Percentiles rank a stretch among this genome's conserved stretches.
Conservation (phyloP, 208 protist species). For the Blastocrithidia nonstop region DNA sequence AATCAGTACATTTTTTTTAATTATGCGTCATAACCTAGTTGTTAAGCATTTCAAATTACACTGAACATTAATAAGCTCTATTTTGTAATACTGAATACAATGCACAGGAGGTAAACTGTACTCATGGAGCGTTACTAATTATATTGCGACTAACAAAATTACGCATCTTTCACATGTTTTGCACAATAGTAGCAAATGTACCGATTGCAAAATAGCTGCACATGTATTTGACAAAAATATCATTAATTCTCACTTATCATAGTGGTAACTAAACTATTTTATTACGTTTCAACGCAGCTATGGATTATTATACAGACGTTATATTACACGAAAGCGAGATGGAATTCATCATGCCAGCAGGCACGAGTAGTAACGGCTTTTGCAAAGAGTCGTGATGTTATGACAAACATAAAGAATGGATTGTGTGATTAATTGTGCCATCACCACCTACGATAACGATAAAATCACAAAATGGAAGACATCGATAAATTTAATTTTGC, state of each 20-base stretch:
- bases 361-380: constrained; percentile 44
- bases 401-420: constrained; percentile 4
- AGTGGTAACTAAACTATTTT: constrained; percentile 32
- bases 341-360: constrained; percentile 62
- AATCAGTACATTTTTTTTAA: too few relatives aligned
- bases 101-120: too few relatives aligned
- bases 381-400: neutral
- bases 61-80: too few relatives aligned
- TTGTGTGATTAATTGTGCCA: constrained; percentile 54
- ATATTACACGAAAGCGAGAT: constrained; percentile 57
- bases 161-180: constrained; percentile 21
- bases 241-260: constrained; percentile 45
- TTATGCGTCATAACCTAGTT: too few relatives aligned
- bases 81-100: too few relatives aligned
- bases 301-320: constrained; percentile 30
- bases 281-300: constrained; percentile 43
- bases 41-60: too few relatives aligned
- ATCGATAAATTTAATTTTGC: constrained; percentile 7
- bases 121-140: too few relatives aligned
- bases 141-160: constrained; percentile 25
- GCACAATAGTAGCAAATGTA: constrained; percentile 35
- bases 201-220: constrained; percentile 47
- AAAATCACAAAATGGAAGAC: constrained; percentile 12
- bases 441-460: constrained; percentile 60
- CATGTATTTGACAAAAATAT: constrained; percentile 26